These are phyloP conservation scores for Xerophyta viscosa DNA, from an alignment of 106 monocot species.

Conservation along the genomic window DNA sequence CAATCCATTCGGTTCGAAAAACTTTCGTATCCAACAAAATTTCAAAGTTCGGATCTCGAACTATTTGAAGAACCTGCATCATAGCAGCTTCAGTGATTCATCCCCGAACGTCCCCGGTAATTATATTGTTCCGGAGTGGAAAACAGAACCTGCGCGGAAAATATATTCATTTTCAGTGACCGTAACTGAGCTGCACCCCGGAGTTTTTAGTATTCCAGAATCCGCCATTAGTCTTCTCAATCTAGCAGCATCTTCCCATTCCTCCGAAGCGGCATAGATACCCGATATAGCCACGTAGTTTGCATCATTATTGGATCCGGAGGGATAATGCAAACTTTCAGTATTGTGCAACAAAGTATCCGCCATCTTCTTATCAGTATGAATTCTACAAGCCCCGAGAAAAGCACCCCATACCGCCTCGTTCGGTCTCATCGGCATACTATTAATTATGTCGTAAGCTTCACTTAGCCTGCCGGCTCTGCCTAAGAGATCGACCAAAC, in stretches of 20 bases:
- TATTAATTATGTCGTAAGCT: constrained; percentile 40
- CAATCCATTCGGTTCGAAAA: no score
- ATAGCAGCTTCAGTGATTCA: no score
- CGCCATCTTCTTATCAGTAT: constrained; percentile 34
- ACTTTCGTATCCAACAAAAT: no score
- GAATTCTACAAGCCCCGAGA: constrained; percentile 52
- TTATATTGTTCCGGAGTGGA: no score
- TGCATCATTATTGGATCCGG: constrained; percentile 17
- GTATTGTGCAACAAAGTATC: constrained; percentile 16
- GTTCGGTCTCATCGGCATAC: constrained; percentile 43
- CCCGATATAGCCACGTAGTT: constrained; percentile 41
- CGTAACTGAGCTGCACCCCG: constrained; percentile 63
- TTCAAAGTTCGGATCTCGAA: no score
- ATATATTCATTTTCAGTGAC: no score
- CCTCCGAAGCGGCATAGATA: constrained; percentile 38
- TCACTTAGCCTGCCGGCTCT: constrained; percentile 50
- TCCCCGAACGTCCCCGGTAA: no score
- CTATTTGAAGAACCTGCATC: no score
- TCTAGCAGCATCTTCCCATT: constrained; percentile 45
- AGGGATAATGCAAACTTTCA: constrained; percentile 2
- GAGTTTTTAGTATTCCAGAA: constrained; percentile 23
- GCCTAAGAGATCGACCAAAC: constrained; percentile 52
- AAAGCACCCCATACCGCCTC: constrained; percentile 44
- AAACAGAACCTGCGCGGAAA: no score
- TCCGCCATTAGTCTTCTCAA: constrained; percentile 35